Evolutionary conservation across 352 stramenopile species (phyloP).

Genomic region (Phytopythium litorale): DNA sequence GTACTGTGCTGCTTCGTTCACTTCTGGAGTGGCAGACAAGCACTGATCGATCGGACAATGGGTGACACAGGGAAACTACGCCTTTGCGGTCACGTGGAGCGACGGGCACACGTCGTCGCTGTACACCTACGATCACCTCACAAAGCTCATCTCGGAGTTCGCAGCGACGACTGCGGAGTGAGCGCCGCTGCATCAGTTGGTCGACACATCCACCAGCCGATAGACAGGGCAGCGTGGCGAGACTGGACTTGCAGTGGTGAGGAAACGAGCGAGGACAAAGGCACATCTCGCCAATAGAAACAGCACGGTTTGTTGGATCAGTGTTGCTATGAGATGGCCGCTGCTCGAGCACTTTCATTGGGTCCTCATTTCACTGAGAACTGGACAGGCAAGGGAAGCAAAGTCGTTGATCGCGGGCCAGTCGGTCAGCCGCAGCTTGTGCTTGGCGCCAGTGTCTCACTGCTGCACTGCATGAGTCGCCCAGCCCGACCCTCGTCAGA

Average conservation of each 20-base stretch:
- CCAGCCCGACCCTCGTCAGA: too few species aligned
- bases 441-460: neutral
- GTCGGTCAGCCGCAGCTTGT: conserved; percentile 1
- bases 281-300: neutral
- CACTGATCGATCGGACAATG: neutral
- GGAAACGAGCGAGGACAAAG: neutral
- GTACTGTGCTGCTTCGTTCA: conserved; percentile 19
- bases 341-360: neutral
- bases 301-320: neutral
- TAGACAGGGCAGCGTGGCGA: neutral
- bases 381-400: neutral
- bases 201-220: neutral
- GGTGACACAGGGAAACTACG: conserved; percentile 95
- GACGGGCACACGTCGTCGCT: conserved; percentile 96
- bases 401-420: neutral
- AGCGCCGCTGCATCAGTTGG: neutral
- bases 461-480: neutral
- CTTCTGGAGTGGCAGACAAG: too few species aligned
- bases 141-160: conserved; percentile 52
- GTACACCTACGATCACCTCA: conserved; percentile 94
- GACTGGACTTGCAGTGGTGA: neutral
- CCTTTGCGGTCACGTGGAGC: conserved; percentile 95
- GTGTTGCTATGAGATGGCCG: neutral
- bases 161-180: conserved; percentile 11
- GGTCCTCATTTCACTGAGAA: neutral